These are phyloP conservation scores for Alnus rubra DNA, from an alignment of 306 rosid genomes.

Conservation along the genomic window DNA sequence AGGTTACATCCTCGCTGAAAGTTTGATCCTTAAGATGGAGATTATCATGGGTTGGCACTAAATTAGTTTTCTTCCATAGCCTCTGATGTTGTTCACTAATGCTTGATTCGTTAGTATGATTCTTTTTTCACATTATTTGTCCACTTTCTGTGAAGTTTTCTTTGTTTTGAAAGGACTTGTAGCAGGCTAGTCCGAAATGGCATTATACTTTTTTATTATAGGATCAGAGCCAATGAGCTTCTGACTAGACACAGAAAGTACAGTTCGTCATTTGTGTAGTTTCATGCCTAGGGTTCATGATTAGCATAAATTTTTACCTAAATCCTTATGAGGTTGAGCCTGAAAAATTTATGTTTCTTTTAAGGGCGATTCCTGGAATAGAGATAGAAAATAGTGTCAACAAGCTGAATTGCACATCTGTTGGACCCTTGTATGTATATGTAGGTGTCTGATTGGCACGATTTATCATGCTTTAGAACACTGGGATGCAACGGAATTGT, in stretches of 20 bases:
- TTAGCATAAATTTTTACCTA: not conserved
- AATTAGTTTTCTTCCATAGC: constrained; percentile 1
- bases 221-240: not conserved
- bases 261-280: constrained; percentile 5
- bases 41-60: not conserved
- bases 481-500: too few relatives aligned
- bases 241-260: not conserved
- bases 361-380: not conserved
- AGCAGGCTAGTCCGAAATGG: constrained; percentile 1
- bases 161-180: not conserved
- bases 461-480: too few relatives aligned
- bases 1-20: constrained; percentile 50
- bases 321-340: not conserved
- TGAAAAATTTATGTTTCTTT: not conserved
- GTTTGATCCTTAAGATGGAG: constrained; percentile 10
- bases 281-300: not conserved
- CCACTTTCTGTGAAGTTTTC: constrained; percentile 13
- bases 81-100: not conserved
- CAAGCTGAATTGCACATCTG: too few relatives aligned
- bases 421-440: too few relatives aligned
- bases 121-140: not conserved
- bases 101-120: constrained; percentile 6
- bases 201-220: constrained; percentile 10
- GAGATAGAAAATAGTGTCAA: not conserved
- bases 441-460: too few relatives aligned